Percentiles rank a stretch among this genome's conserved stretches.
Conservation (phyloP, 208 protist species). For the Acanthamoeba healyi region DNA sequence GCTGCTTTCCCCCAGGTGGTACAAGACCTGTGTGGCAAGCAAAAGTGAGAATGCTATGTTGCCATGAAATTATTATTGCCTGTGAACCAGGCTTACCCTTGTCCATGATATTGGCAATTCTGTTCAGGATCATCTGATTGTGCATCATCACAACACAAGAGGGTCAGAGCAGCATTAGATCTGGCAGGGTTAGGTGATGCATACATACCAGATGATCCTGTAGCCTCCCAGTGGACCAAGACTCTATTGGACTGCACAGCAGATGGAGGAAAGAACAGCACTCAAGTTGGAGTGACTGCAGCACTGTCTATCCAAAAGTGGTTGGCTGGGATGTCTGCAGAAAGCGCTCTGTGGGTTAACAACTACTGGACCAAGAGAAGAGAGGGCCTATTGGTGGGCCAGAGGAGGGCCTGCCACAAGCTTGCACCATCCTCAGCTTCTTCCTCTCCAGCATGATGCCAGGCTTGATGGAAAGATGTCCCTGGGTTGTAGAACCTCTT, state of each 20-base stretch:
- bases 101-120: conserved; percentile 21
- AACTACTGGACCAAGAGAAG: conserved; percentile 4
- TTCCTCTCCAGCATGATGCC: conserved; percentile 5
- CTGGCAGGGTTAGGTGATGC: neutral
- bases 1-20: conserved; percentile 10
- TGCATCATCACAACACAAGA: conserved; percentile 2
- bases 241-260: conserved; percentile 5
- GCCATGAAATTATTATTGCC: neutral
- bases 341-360: conserved; percentile 15
- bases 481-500: conserved; percentile 23
- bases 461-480: neutral
- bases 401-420: neutral
- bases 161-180: conserved; percentile 14
- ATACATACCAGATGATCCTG: conserved; percentile 16
- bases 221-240: conserved; percentile 3
- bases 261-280: conserved; percentile 25
- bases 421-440: conserved; percentile 3
- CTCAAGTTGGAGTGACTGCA: neutral
- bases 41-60: neutral
- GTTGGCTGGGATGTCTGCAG: conserved; percentile 5
- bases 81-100: neutral
- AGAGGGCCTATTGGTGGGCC: neutral
- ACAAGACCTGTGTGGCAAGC: conserved; percentile 8
- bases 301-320: conserved; percentile 7
- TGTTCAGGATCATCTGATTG: conserved; percentile 14